Evolutionary conservation across 208 protist species (phyloP).

Genomic region (Trypanosoma platydactyli): DNA sequence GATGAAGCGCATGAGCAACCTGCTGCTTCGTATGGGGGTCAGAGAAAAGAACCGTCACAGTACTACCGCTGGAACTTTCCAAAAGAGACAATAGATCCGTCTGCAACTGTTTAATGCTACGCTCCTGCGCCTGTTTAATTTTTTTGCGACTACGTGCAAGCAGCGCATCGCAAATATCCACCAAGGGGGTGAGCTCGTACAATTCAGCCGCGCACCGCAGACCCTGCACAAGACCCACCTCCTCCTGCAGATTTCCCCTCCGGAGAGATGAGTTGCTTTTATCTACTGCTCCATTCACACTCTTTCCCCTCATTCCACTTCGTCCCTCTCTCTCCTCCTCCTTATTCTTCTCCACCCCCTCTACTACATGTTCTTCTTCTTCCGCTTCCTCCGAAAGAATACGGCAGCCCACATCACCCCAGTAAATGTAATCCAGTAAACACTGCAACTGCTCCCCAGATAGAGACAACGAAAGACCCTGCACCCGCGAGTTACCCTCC

Average conservation of each 20-base stretch:
- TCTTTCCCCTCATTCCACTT: too few species aligned
- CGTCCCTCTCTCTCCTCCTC: too few species aligned
- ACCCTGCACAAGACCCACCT: slow-evolving; percentile 27
- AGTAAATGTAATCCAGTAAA: slow-evolving; percentile 71
- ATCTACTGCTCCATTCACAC: too few species aligned
- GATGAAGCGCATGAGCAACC: slow-evolving; percentile 55
- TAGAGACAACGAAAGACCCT: slow-evolving; percentile 54
- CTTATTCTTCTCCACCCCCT: too few species aligned
- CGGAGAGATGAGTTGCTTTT: neutral
- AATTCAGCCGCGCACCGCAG: slow-evolving; percentile 41
- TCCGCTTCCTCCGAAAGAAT: slow-evolving; percentile 53
- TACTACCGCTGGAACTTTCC: slow-evolving; percentile 35
- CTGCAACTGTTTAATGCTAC: slow-evolving; percentile 43
- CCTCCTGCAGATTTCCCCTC: slow-evolving; percentile 14
- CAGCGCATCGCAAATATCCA: slow-evolving; percentile 47
- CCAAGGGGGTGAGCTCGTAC: slow-evolving; percentile 54
- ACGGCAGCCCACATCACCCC: slow-evolving; percentile 57
- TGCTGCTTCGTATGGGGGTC: slow-evolving; percentile 81
- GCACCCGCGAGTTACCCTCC: slow-evolving; percentile 60
- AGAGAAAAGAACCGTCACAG: slow-evolving; percentile 73
- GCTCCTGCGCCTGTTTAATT: slow-evolving; percentile 38
- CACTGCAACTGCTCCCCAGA: slow-evolving; percentile 53
- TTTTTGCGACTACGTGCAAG: slow-evolving; percentile 38
- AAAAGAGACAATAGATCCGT: slow-evolving; percentile 57
- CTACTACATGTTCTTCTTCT: slow-evolving; percentile 33